Percentiles rank a stretch among this genome's conserved stretches.
phyloP scores from a whole-genome alignment of 495 filamentous ascomycete species.

The Aspergillus homomorphus region DNA sequence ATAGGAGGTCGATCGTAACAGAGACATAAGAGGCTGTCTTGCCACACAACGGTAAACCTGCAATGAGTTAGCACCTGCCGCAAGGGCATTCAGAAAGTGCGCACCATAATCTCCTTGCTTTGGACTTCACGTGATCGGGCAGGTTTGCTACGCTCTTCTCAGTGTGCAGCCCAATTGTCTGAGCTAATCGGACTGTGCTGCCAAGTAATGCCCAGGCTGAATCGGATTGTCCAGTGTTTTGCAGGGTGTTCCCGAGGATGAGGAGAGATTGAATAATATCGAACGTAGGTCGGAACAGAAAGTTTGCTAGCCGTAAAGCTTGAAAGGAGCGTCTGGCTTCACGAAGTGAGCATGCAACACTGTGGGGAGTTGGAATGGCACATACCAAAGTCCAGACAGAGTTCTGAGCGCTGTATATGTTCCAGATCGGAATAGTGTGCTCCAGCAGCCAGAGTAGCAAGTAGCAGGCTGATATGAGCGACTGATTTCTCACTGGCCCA shows the following conservation, averaged over 20 bases:
- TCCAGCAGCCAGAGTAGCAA: conserved; percentile 51
- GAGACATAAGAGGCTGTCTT: conserved; percentile 35
- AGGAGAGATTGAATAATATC: conserved; percentile 42
- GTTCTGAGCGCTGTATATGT: conserved; percentile 26
- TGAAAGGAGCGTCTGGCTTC: conserved; percentile 36
- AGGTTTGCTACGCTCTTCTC: conserved; percentile 24
- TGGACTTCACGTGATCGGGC: conserved; percentile 26
- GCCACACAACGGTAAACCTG: conserved; percentile 37
- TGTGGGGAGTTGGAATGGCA: background rate
- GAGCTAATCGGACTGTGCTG: conserved; percentile 43
- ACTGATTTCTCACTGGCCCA: conserved; percentile 34
- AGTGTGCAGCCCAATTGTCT: conserved; percentile 43
- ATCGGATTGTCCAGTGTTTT: conserved; percentile 48
- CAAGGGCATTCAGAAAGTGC: background rate
- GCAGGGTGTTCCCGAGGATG: conserved; percentile 46
- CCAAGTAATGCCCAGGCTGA: conserved; percentile 48
- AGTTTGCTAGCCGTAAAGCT: conserved; percentile 43
- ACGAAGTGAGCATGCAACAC: background rate
- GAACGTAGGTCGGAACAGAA: conserved; percentile 44
- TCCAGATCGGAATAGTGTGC: conserved; percentile 49
- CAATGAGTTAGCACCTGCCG: background rate
- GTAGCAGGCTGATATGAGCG: conserved; percentile 40
- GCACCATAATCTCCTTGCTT: conserved; percentile 30
- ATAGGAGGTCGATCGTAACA: conserved; percentile 37
- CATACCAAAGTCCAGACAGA: conserved; percentile 35